Base-by-base conservation (phyloP, 192 early-diverging fungal species). In the Rhizophagus sp. region DNA sequence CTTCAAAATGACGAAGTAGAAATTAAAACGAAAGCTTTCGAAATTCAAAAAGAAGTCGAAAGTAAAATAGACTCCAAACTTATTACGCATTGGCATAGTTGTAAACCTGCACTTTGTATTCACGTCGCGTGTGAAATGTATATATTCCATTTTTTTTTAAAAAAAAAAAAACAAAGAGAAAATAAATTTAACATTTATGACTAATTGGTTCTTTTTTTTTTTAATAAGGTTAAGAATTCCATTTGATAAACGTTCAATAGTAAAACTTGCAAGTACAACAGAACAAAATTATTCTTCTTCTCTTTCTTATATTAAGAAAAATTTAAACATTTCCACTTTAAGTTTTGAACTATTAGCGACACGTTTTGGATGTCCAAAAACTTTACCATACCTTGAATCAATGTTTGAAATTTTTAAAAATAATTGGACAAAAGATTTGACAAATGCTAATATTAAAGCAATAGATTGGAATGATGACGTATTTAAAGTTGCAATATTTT, bases 61-160 rank as follows among this genome's bases (percentile, higher is more conserved):
- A 22, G 30, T 9, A 69, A 69, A 34, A 69, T 69, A 22, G 27
- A 36, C 39, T 36, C 34, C 0, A 33, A 15, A 41, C 30, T 33
- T 22, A 36, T 74, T 11, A 34, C 44, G 33, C 9, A 74, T 61
- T 50, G 73, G 47, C 17, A 27, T 19, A 74, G 25, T 52, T 74
- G 73, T 52, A 74, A 74, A 52, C 73, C 73, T 33, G 25, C 57
- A 10, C 27, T 39, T 30, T 49, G 33, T 33, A 52, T 74, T 34
- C 73, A 74, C 10, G 57, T 74, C 33, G 44, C 73, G 15, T 74
- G 73, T n/a, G 73, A 74, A 74, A 50, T 34, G 73, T 74, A 52
- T 34, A 36, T 68, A 73, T 49, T 13, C 17, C 17, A 3, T 57
- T 49, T 27, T 74, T 30, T 30, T 30, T 30, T 3, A 3, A 13